Base-by-base conservation (phyloP, 2,329 filamentous ascomycete species). In the Calonectria ilicicola region DNA sequence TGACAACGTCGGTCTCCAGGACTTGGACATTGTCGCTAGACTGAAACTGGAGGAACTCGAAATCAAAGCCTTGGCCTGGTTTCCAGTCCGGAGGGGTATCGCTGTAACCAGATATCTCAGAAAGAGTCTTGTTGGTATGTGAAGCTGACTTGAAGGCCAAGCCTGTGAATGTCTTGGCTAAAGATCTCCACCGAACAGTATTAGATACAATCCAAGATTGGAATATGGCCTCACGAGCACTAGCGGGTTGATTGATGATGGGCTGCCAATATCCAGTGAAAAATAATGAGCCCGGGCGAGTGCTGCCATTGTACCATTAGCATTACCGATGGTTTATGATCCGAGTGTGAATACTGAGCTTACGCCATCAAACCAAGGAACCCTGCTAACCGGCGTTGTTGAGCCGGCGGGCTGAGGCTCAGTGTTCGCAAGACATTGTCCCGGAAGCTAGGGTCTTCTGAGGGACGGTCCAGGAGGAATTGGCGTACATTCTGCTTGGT, bases 1-100 rank as follows among this genome's bases (percentile, higher is more conserved):
- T 92, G 47, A 98, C 91, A 1, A 98, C 91, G 82, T 98, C 96
- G 0, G 94, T 93, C 67, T 95, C 91, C 46, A 97, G 85, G 3
- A 88, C 87, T 74, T 92, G 91, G 0, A 90, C 86, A 5, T 79
- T 75, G n/a, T 77, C 75, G 7, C 80, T 81, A 2, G 79, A 66
- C 2, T 80, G 82, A 75, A 93, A 86, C 79, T 94, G 91, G 56
- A 93, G 79, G 77, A 94, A 94, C 0, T 86, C 81, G 79, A 89
- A 94, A 42, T 89, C 84, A 72, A 88, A 90, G 5, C 86, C 86
- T 44, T 87, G 84, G 2, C 86, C 88, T 0, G 89, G 84, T 58
- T 84, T 84, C 85, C 89, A 90, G 74, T 86, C 82, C 2, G 81
- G 76, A 1, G 91, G 91, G 6, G 88, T 84, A 62, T 90, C 87